These are phyloP conservation scores for Daldinia sp. DNA, from an alignment of 2,329 filamentous ascomycete species.

Conservation along the genomic window DNA sequence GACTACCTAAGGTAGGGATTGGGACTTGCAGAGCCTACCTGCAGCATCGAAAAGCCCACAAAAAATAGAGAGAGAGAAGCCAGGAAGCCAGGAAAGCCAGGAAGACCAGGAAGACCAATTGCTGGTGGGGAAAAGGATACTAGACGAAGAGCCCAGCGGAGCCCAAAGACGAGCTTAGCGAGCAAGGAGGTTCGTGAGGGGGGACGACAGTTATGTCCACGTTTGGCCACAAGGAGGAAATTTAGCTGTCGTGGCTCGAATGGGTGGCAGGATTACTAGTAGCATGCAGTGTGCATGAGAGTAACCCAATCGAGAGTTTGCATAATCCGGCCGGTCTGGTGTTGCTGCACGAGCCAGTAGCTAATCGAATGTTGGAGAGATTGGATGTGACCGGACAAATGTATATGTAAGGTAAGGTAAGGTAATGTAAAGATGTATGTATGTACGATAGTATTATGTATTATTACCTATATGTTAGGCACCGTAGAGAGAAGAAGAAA, in stretches of 20 bases:
- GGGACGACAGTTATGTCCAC: constrained; percentile 48
- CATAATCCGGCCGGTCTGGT: constrained; percentile 49
- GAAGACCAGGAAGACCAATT: constrained; percentile 43
- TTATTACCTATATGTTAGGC: not conserved
- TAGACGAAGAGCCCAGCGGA: constrained; percentile 47
- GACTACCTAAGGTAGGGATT: not conserved
- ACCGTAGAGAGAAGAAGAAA: not conserved
- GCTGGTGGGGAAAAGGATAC: constrained; percentile 38
- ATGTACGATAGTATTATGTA: constrained; percentile 1
- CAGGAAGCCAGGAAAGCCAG: no score
- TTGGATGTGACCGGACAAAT: constrained; percentile 1
- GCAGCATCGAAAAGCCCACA: constrained; percentile 33
- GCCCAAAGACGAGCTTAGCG: constrained; percentile 46
- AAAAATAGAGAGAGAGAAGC: constrained; percentile 10
- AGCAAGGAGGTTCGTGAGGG: constrained; percentile 42
- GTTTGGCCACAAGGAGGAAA: constrained; percentile 50
- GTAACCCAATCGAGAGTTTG: constrained; percentile 53
- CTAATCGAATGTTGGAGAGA: constrained; percentile 29
- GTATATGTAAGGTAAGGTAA: not conserved
- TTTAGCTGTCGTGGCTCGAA: constrained; percentile 55
- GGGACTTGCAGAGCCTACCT: constrained; percentile 21
- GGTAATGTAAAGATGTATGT: not conserved
- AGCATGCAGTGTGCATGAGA: constrained; percentile 52
- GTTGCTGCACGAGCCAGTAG: constrained; percentile 44
- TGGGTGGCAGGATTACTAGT: constrained; percentile 52